Evolutionary conservation across 257 asterid genomes (phyloP), one percentile per base, ranked within the genome.

Genomic region (Pogostemon cablin): DNA sequence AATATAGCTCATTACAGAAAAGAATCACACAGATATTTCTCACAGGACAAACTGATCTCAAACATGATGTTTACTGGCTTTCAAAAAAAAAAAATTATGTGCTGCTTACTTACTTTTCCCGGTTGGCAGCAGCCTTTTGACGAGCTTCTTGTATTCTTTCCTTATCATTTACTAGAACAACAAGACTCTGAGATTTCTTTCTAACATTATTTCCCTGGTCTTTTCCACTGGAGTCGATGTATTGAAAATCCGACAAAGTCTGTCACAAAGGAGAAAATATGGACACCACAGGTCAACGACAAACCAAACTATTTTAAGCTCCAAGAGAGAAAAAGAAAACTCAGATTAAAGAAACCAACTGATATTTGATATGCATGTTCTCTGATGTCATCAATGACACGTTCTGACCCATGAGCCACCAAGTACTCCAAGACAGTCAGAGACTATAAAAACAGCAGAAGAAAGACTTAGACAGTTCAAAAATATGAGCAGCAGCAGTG

Each of bases 331-430:
- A 48, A 7, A 40, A 15, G 4, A 43, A 1, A 25, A 25, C 32
- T 66, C 43, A 70, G 72, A 40, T 50, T 44, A 64, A 75, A 73
- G 76, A 65, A 81, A 79, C 84, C 80, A 73, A 91, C 99, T 60
- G 97, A 91, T 85, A 95, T 91, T 81, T 95, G 99, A 79, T 91
- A 88, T 15, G 96, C 89, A 79, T 95, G 98, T 70, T 95, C 99
- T 76, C 93, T 81, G 79, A 91, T 91, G 62, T 95, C 99, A 76
- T 91, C 97, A 71, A 89, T 85, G 77, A 86, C 96, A 55, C 93
- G 96, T 77, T 95, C 99, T 1, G 99, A 84, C 43, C 97, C 99
- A 80, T 88, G 81, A 66, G 95, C 99, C 53, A 95, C 96, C 89
- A 95, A 72, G 88, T 95, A 91, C 56, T 95, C 99, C 87, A 95